Evolutionary conservation across 2,329 filamentous ascomycete species (phyloP), one percentile per base, ranked within the genome.

Genomic region (Hyphodiscus sp.): DNA sequence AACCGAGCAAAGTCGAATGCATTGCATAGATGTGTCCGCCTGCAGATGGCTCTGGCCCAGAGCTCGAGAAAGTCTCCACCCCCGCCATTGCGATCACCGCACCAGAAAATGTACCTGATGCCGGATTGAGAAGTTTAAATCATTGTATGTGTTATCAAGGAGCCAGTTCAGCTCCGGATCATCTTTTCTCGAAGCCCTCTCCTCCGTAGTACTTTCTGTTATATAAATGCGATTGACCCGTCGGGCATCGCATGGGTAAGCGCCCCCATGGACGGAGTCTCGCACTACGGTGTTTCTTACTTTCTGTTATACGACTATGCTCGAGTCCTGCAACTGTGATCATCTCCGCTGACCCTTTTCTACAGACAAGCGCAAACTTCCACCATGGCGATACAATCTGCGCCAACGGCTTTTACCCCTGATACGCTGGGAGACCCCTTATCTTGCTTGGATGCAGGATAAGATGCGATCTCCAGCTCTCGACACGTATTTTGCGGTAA

Each of bases 401-500:
- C 89, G 94, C 69, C 86, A 95, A 70, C 76, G 76, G 63, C 77
- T 92, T 54, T 84, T 99, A 55, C 92, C 92, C 58, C 78, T 97
- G 54, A 84, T 97, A 52, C 85, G 94, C 69, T 91, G 86, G 86
- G 94, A 99, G 75, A 99, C 94, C 29, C 92, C 91, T 1, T 94
- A 95, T 71, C 83, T 99, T 18, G 92, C 92, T 53, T 86, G 82
- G 74, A 74, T 96, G 67, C 94, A 99, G 77, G 80, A 85, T 61
- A 83, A 77, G 68, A 72, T 92, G 68, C 87, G 92, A 65, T 86
- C 89, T 19, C 89, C 90, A 0, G 80, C 87, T 9, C 84, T 97
- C 65, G 94, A 99, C 72, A 89, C 89, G 58, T 99, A 96, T 75
- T 99, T 99, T 72, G 92, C 94, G 49, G 89, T 95, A 61, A 95